Conservation (phyloP, 371 early-diverging fungal species). For the Phascolomyces articulosus region DNA sequence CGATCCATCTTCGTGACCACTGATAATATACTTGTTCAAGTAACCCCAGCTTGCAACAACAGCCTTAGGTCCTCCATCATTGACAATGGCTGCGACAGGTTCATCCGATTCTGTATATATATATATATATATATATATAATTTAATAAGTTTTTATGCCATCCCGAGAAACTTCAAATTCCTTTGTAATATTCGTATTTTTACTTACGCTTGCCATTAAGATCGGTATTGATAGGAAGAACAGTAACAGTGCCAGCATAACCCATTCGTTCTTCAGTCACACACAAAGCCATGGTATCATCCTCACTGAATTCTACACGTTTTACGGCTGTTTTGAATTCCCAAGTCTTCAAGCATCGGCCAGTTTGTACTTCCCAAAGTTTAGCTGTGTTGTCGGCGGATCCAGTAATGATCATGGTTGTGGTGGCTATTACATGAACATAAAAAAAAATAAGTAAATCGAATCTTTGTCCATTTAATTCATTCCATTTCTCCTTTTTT, state of each 20-base stretch:
- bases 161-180: no score
- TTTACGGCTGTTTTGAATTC: constrained; percentile 92
- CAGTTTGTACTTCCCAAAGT: constrained; percentile 96
- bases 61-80: constrained; percentile 72
- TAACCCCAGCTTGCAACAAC: constrained; percentile 94
- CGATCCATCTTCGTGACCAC: constrained; percentile 93
- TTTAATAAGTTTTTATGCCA: neutral
- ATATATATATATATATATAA: neutral
- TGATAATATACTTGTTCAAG: constrained; percentile 89
- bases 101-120: constrained; percentile 68
- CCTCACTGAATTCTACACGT: constrained; percentile 90
- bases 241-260: constrained; percentile 79
- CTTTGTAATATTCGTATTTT: no score
- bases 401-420: constrained; percentile 87
- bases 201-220: constrained; percentile 32
- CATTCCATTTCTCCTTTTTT: no score
- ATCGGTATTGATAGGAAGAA: constrained; percentile 77
- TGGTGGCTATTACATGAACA: constrained; percentile 51
- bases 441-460: neutral
- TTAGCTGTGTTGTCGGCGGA: constrained; percentile 94
- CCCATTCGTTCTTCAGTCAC: constrained; percentile 98
- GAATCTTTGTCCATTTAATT: neutral
- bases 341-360: constrained; percentile 89
- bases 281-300: constrained; percentile 83
- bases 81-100: constrained; percentile 67